phyloP scores from a whole-genome alignment of 192 early-diverging fungal genomes.

The Backusella circina region DNA sequence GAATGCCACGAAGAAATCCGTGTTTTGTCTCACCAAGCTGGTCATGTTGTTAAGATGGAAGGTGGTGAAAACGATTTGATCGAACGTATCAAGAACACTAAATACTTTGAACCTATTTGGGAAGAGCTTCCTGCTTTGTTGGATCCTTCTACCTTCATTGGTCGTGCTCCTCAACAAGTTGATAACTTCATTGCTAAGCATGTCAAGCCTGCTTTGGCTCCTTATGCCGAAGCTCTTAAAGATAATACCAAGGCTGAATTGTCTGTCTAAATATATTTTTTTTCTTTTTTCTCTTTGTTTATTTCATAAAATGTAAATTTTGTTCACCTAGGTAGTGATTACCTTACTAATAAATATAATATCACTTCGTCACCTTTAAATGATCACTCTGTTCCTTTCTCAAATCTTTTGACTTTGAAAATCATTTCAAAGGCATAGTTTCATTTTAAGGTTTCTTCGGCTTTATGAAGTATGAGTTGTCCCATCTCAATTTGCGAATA shows the following conservation, averaged over 20 bases:
- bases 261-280: constrained; percentile 55
- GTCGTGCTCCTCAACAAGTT: constrained; percentile 93
- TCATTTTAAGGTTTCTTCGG: background rate
- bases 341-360: background rate
- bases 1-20: constrained; percentile 97
- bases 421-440: background rate
- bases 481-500: too few species aligned
- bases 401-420: background rate
- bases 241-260: constrained; percentile 64
- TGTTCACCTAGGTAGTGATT: background rate
- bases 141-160: constrained; percentile 90
- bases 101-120: constrained; percentile 88
- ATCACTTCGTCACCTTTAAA: background rate
- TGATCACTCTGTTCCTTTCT: too few species aligned
- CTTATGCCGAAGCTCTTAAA: constrained; percentile 63
- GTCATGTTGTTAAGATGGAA: constrained; percentile 83
- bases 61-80: constrained; percentile 96
- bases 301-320: constrained; percentile 1
- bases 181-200: constrained; percentile 77
- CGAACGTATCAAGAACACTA: constrained; percentile 73
- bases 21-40: constrained; percentile 92
- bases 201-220: constrained; percentile 79
- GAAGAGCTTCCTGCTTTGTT: constrained; percentile 69
- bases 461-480: background rate
- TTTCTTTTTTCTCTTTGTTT: background rate